Percentiles rank a stretch among this genome's conserved stretches.
These are phyloP conservation scores for Sisymbrium altissimum DNA, from an alignment of 345 rosid species.

Conservation along the genomic window DNA sequence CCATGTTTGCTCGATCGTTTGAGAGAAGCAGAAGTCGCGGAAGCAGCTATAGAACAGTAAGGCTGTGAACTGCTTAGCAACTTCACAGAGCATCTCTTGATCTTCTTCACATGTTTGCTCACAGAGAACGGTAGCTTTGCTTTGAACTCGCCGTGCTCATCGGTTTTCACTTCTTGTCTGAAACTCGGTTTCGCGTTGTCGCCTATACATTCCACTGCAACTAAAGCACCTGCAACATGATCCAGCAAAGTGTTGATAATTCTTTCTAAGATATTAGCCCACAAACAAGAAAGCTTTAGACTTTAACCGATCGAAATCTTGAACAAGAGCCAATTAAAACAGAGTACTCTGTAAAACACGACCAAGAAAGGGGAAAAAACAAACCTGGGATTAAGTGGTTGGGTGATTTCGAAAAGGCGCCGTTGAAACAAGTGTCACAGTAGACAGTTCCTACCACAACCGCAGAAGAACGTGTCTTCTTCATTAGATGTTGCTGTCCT, in stretches of 20 bases:
- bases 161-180: conserved; percentile 58
- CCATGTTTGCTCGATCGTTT: conserved; percentile 47
- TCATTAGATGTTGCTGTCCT: conserved; percentile 23
- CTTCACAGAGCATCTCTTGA: conserved; percentile 68
- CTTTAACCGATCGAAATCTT: neutral
- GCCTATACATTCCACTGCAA: conserved; percentile 67
- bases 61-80: conserved; percentile 70
- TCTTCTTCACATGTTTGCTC: conserved; percentile 58
- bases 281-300: neutral
- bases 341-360: neutral
- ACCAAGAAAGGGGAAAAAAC: neutral
- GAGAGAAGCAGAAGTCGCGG: conserved; percentile 58
- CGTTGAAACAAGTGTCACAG: conserved; percentile 82
- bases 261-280: neutral
- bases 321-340: neutral
- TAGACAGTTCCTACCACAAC: conserved; percentile 79
- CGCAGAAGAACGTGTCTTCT: conserved; percentile 51
- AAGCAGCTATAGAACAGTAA: conserved; percentile 65
- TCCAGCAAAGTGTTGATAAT: neutral
- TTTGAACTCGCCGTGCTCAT: conserved; percentile 64
- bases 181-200: conserved; percentile 45
- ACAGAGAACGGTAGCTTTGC: conserved; percentile 63
- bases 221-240: conserved; percentile 64
- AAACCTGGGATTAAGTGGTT: conserved; percentile 82
- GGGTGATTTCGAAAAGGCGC: conserved; percentile 42